phyloP scores from a whole-genome alignment of 495 filamentous ascomycete genomes.

The Trichoderma gamsii region DNA sequence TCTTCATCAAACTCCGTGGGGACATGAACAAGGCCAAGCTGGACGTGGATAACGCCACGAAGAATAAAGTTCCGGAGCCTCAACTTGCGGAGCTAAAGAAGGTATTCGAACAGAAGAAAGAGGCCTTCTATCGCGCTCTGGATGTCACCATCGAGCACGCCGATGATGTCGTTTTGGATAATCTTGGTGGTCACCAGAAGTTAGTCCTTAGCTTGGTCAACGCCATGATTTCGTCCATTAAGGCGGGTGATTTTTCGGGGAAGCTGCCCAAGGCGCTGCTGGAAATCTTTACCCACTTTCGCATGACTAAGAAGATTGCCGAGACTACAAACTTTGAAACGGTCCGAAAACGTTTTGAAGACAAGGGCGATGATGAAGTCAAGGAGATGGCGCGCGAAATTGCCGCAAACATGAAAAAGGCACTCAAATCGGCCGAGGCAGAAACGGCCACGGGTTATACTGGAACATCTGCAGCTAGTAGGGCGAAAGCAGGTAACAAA shows the following conservation, averaged over 20 bases:
- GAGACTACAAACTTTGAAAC: constrained; percentile 63
- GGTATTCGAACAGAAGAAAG: constrained; percentile 50
- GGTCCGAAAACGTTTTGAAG: constrained; percentile 54
- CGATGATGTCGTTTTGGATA: constrained; percentile 58
- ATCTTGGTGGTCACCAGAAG: constrained; percentile 37
- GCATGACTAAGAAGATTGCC: constrained; percentile 54
- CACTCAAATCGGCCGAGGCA: constrained; percentile 18
- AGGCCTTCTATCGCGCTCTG: constrained; percentile 55
- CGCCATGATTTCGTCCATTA: constrained; percentile 60
- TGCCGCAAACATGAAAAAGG: constrained; percentile 18
- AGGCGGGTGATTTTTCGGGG: constrained; percentile 59
- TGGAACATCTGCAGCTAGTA: constrained; percentile 15
- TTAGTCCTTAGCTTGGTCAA: constrained; percentile 50
- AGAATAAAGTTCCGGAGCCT: constrained; percentile 13
- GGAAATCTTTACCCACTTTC: constrained; percentile 48
- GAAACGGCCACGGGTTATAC: constrained; percentile 13
- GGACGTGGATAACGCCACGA: constrained; percentile 19
- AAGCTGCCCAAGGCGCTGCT: constrained; percentile 58
- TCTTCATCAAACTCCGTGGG: constrained; percentile 23
- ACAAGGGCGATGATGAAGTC: constrained; percentile 58
- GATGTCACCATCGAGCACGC: constrained; percentile 53
- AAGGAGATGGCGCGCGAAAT: constrained; percentile 32
- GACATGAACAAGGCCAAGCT: constrained; percentile 25
- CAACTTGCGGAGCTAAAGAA: constrained; percentile 15
- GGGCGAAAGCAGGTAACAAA: constrained; percentile 20